Base-by-base conservation (phyloP, 2,329 filamentous ascomycete species). In the Pestalotiopsis sp. region DNA sequence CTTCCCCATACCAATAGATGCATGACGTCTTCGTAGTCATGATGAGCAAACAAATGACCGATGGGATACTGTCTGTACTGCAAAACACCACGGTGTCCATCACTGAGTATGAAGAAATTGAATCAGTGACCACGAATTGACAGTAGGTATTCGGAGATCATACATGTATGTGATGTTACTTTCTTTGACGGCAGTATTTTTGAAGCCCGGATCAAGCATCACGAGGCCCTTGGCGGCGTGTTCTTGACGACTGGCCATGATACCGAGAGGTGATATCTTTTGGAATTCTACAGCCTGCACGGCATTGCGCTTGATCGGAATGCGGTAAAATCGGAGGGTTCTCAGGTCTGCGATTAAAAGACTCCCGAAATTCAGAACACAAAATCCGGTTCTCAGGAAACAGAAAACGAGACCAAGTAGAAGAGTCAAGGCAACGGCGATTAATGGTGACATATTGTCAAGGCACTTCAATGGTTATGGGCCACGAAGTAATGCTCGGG, bases 161-260 rank as follows among this genome's bases (percentile, higher is more conserved):
- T 56, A 65, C 72, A 72, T 72, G 31, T 73, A 73, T 1, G 72
- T 73, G 45, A 73, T 70, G 6, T 69, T 70, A 66, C 71, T 70
- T 61, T 73, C 72, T 45, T 67, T 73, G 12, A 72, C 71, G 4
- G 69, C 45, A 1, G 72, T 73, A 63, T 73, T 73, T 1, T 67
- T 69, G 38, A 65, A 73, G 9, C 72, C 72, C 12, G 71, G 72
- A 27, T 73, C 72, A 45, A 49, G 41, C 41, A 58, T n/a, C 56
- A 58, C n/a, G 4, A 58, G 13, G 25, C 56, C 56, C 0, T 58
- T 58, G 56, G 20, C 20, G 14, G 20, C 56, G 27, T 58, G 56
- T 27, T 58, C 56, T 17, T 27, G 13, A 23, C 13, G 25, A 7
- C 56, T 58, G 20, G 56, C 56, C 25, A 11, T 27, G 56, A 58